A percentile compares a stretch with the other conserved stretches of the same genome.
phyloP scores from a whole-genome alignment of 768 basidiomycete genomes.

The Tylopilus cervinicoccineus region DNA sequence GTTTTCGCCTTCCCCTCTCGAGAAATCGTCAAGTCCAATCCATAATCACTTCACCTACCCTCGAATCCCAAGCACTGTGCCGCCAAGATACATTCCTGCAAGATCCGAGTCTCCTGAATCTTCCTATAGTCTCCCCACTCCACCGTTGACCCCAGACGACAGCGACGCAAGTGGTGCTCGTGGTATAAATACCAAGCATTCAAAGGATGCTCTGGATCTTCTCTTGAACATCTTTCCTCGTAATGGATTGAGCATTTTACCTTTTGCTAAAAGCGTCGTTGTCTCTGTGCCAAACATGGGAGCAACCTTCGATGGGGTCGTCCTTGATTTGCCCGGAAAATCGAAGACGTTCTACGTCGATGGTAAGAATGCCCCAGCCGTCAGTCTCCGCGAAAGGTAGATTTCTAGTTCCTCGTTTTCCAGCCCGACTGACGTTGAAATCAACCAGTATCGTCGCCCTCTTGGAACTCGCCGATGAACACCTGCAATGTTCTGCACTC shows the following conservation, averaged over 20 bases:
- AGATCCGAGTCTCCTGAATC: slow-evolving; percentile 38
- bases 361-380: slow-evolving; percentile 74
- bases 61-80: slow-evolving; percentile 27
- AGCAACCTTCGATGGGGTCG: slow-evolving; percentile 70
- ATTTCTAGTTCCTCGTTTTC: slow-evolving; percentile 10
- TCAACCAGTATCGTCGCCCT: slow-evolving; percentile 73
- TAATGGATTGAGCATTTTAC: slow-evolving; percentile 61
- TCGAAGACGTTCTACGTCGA: slow-evolving; percentile 81
- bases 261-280: slow-evolving; percentile 70
- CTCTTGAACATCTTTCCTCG: slow-evolving; percentile 76
- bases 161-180: slow-evolving; percentile 42
- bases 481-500: slow-evolving; percentile 69
- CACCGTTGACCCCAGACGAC: slow-evolving; percentile 76
- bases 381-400: slow-evolving; percentile 82
- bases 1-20: slow-evolving; percentile 28
- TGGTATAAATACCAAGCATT: slow-evolving; percentile 41
- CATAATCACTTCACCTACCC: slow-evolving; percentile 15
- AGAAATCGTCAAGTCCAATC: slow-evolving; percentile 19
- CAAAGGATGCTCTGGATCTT: slow-evolving; percentile 70
- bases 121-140: slow-evolving; percentile 51
- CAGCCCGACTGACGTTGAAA: slow-evolving; percentile 1
- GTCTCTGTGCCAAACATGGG: slow-evolving; percentile 69
- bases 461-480: slow-evolving; percentile 85
- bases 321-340: slow-evolving; percentile 67
- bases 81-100: slow-evolving; percentile 42